Evolutionary conservation across 495 filamentous ascomycete genomes (phyloP), one percentile per base, ranked within the genome.

Genomic region (Penicillium antarcticum): DNA sequence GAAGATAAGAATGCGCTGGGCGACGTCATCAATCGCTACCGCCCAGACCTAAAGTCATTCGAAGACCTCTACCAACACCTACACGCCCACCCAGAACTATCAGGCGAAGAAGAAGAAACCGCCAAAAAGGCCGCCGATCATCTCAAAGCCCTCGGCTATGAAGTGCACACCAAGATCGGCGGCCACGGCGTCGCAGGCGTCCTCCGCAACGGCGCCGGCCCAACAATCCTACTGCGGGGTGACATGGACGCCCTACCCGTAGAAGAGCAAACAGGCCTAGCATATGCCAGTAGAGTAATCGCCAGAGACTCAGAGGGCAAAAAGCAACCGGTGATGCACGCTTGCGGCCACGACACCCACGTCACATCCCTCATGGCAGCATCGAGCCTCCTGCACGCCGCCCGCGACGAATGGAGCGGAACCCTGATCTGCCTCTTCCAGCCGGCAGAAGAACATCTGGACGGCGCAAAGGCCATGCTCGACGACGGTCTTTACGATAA

Each of bases 271-370:
- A 85, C 81, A 1, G 75, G 72, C 0, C 63, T 85, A 1, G 63
- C 67, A 10, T 87, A 85, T 55, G 77, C 80, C 0, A 84, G 79
- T 59, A 68, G 52, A 53, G 6, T 69, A 67, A 9, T 29, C 51
- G 55, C 62, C 5, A 73, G 72, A 42, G 70, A 78, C 53, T 52
- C 52, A 5, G 64, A 78, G 17, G 82, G 82, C 3, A 46, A 58
- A 0, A 63, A 67, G 38, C 70, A 72, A 37, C 78, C 80, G 0
- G 80, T 84, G 1, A 85, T 85, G 83, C 84, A 87, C 61, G 82
- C 85, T 26, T 86, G 83, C 62, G 84, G 84, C 1, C 84, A 88
- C 51, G 85, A 88, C 53, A 77, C 81, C 54, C 83, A 88, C 57
- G 71, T 84, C 10, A 65, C 77, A 0, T 60, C 56, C 13, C 63